These are phyloP conservation scores for Vigna trinervia DNA, from an alignment of 306 rosid species.

Conservation along the genomic window DNA sequence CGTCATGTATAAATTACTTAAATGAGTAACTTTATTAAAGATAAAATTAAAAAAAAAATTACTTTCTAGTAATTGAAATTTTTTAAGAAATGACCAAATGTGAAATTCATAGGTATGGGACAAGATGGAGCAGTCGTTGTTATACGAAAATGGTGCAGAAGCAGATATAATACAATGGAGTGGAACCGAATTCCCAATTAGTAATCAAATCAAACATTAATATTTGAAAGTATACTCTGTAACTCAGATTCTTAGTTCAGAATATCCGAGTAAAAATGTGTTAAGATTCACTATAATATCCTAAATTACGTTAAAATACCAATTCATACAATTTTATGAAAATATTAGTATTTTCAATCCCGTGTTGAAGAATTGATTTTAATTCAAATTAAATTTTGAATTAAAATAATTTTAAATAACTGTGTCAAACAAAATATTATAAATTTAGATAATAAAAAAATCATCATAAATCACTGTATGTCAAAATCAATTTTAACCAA, in stretches of 20 bases:
- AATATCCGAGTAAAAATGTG: background rate
- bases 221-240: background rate
- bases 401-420: background rate
- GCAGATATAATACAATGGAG: background rate
- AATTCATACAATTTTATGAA: background rate
- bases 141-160: background rate
- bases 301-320: background rate
- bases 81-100: no score
- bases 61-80: no score
- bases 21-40: no score
- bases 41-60: no score
- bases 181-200: conserved; percentile 2
- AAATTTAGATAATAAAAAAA: background rate
- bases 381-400: background rate
- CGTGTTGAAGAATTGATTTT: background rate
- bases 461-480: background rate
- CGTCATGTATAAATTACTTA: no score
- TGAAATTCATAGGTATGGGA: background rate
- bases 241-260: background rate
- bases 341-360: background rate
- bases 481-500: background rate
- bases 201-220: conserved; percentile 4
- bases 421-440: background rate
- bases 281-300: background rate
- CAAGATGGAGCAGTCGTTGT: background rate